These are phyloP conservation scores for Aspergillus nanangensis DNA, from an alignment of 495 filamentous ascomycete genomes.

Conservation along the genomic window DNA sequence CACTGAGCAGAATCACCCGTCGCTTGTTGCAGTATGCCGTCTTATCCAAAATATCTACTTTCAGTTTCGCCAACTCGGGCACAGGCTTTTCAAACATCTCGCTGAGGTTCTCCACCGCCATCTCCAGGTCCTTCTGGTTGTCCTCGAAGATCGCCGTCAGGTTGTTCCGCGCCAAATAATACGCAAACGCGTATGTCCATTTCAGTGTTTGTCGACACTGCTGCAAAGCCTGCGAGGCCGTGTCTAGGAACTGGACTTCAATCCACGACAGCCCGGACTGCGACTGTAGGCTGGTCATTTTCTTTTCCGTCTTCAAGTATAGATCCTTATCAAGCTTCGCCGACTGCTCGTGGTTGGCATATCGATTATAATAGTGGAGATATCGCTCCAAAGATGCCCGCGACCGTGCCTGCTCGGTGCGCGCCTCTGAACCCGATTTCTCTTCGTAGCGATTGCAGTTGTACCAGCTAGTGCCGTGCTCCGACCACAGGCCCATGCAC, in stretches of 20 bases:
- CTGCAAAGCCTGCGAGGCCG: constrained; percentile 89
- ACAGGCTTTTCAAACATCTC: constrained; percentile 98
- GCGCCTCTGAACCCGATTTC: constrained; percentile 84
- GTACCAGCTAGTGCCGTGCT: constrained; percentile 99
- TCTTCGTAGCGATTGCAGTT: constrained; percentile 98
- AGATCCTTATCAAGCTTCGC: constrained; percentile 96
- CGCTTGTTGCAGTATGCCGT: constrained; percentile 93
- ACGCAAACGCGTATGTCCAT: constrained; percentile 99
- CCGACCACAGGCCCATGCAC: constrained; percentile 98
- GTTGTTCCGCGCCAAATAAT: constrained; percentile 92
- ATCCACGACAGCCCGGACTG: constrained; percentile 97
- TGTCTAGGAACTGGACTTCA: constrained; percentile 92
- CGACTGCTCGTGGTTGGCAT: constrained; percentile 97
- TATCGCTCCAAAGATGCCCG: constrained; percentile 88
- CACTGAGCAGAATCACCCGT: constrained; percentile 79
- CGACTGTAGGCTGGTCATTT: constrained; percentile 93
- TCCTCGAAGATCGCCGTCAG: constrained; percentile 96
- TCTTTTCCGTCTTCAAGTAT: constrained; percentile 94
- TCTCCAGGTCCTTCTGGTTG: constrained; percentile 95
- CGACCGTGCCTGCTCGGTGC: constrained; percentile 86
- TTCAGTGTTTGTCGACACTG: constrained; percentile 95
- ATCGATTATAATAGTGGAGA: constrained; percentile 97
- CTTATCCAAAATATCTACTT: constrained; percentile 97
- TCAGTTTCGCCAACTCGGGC: constrained; percentile 73
- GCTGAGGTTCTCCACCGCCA: constrained; percentile 90